phyloP scores from a whole-genome alignment of 805 yeast genomes.

The Candida pseudofarinosa region DNA sequence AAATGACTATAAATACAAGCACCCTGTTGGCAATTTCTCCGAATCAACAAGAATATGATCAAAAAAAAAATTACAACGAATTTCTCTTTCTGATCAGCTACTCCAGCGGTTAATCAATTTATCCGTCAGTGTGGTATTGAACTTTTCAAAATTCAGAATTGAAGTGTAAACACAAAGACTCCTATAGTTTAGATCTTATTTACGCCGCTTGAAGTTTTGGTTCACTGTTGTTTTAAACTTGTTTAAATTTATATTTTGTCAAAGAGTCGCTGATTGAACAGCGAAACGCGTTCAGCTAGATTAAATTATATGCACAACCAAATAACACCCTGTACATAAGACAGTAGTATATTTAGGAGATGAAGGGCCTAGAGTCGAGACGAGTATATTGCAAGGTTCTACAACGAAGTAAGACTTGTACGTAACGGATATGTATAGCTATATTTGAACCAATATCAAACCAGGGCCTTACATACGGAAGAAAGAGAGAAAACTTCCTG shows the following conservation, averaged over 20 bases:
- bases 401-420: no score
- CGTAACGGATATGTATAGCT: no score
- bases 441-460: no score
- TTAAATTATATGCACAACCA: background rate
- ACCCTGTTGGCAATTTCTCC: background rate
- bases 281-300: conserved; percentile 6
- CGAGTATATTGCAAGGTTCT: no score
- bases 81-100: background rate
- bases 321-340: background rate
- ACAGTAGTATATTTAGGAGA: no score
- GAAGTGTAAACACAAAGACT: background rate
- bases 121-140: background rate
- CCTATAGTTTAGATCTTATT: background rate
- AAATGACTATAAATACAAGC: background rate
- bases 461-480: no score
- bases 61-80: conserved; percentile 9
- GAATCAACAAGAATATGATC: conserved; percentile 12
- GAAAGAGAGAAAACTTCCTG: no score
- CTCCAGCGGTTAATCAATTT: background rate
- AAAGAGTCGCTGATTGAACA: conserved; percentile 6
- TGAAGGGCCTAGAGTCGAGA: no score
- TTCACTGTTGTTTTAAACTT: conserved; percentile 1
- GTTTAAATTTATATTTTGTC: conserved; percentile 1
- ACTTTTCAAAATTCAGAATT: background rate
- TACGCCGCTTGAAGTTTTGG: background rate